Base-by-base conservation (phyloP, 2,329 filamentous ascomycete genomes). In the Tothia fuscella region DNA sequence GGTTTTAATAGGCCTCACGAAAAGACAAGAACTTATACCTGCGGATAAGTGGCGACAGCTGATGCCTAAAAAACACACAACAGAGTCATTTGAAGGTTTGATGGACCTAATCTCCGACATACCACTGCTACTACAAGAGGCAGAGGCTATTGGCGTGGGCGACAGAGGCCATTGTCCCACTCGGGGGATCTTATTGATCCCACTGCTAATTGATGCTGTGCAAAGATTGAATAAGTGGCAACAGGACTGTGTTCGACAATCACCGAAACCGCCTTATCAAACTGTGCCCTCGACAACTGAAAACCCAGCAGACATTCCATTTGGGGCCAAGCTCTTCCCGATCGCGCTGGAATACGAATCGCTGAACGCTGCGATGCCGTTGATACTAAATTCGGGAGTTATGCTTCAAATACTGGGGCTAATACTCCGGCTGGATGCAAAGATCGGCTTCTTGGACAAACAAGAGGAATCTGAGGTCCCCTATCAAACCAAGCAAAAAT, bases 91-190 rank as follows among this genome's bases (percentile, higher is more conserved):
- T 24, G 39, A 42, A 20, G 16, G 35, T 4, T 14, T 42, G 3
- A 42, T 42, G 9, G 20, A 42, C 14, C 20, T 42, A 22, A 20
- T 19, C 6, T 16, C 17, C 22, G 39, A 42, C 13, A n/a, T 35
- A 10, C 39, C 39, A 12, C 6, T 21, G 24, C 13, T 30, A 14
- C 19, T 42, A 12, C 29, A 33, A 14, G 38, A 29, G 7, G 24
- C 28, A 6, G 38, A 30, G 31, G 38, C 3, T n/a, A 17, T 42
- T 13, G 19, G 16, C n/a, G 25, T n/a, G 6, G 28, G 31, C n/a
- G 19, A 6, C 38, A 12, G 13, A 13, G 17, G 31, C 6, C 10
- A 20, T 6, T 24, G 16, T 10, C 20, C 20, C 10, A 22, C 4
- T 3, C 21, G 26, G 17, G 21, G 20, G 9, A 9, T 31, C 14